A percentile compares a stretch with the other conserved stretches of the same genome.
Evolutionary conservation across 2,329 filamentous ascomycete genomes (phyloP).

Genomic region (Epichloe festucae): DNA sequence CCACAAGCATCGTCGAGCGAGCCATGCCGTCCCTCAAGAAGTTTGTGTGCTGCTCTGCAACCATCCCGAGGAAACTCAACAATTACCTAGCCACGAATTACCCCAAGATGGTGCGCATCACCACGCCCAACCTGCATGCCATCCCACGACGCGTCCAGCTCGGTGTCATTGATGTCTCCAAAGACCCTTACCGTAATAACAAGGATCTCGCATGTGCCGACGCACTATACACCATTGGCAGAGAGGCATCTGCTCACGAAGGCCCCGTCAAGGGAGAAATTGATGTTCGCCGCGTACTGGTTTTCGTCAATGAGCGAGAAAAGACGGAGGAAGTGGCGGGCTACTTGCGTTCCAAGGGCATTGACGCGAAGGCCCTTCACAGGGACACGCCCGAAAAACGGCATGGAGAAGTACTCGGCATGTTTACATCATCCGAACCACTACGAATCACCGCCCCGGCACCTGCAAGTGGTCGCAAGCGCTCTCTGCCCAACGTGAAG

Average conservation of each 20-base stretch:
- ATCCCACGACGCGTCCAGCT: constrained; percentile 91
- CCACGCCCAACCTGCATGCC: constrained; percentile 90
- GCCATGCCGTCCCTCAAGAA: constrained; percentile 71
- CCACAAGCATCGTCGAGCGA: constrained; percentile 70
- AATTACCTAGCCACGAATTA: constrained; percentile 70
- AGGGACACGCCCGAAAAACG: constrained; percentile 71
- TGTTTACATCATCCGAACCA: constrained; percentile 50
- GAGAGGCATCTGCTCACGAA: constrained; percentile 51
- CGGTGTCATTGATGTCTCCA: constrained; percentile 81
- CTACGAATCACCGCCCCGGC: constrained; percentile 17
- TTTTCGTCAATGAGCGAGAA: constrained; percentile 95
- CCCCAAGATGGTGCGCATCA: constrained; percentile 71
- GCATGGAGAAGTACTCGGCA: constrained; percentile 61
- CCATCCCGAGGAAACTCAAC: constrained; percentile 83
- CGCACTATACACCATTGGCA: constrained; percentile 85
- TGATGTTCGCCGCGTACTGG: constrained; percentile 72
- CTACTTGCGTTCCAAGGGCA: constrained; percentile 72
- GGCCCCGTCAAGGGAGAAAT: constrained; percentile 40
- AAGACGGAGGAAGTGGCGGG: constrained; percentile 68
- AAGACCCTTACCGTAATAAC: constrained; percentile 87
- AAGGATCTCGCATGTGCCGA: constrained; percentile 89
- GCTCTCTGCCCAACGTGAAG: constrained; percentile 62
- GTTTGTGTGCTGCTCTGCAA: constrained; percentile 87
- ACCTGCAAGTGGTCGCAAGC: constrained; percentile 22
- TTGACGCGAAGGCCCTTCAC: constrained; percentile 75